Base-by-base conservation (phyloP, 306 rosid species). In the Casuarina equisetifolia region DNA sequence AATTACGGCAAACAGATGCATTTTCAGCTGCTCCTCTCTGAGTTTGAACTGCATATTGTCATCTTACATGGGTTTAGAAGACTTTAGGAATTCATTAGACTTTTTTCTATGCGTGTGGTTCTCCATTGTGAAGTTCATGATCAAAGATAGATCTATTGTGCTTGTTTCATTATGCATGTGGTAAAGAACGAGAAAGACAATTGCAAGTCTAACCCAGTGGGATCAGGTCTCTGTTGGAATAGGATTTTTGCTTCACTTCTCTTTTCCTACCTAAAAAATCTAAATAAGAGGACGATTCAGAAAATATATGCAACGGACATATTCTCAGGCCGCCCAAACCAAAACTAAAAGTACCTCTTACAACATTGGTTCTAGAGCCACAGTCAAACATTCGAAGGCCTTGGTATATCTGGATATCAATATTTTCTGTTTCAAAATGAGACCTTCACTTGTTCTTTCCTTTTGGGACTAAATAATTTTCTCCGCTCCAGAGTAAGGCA, bases 401-500 rank as follows among this genome's bases (percentile, higher is more conserved):
- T 71, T 79, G 55, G 8, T 50, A 53, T 48, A 45, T n/a, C 82
- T 76, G 52, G 49, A 48, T 57, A 69, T 43, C 73, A 48, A 58
- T 79, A 72, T 25, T 80, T 68, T 43, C 58, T 46, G 79, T 64
- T 82, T 52, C 52, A 40, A 32, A 46, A 3, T 52, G 20, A 44
- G 32, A 35, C 40, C 35, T 44, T 43, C 38, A 44, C 25, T 68
- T 7, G 32, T 45, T 73, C 6, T 59, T 66, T 64, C 36, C 45
- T 39, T 72, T 66, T 6, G 15, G 61, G 59, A 64, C 54, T 58
- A 36, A 74, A 32, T 25, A 36, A 62, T 48, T 76, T 43, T 80
- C 53, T 72, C 69, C 68, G 20, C 73, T 71, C 53, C 82, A 93
- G 98, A 80, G 89, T 61, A 91, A 90, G 84, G 97, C 96, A 70